These are phyloP conservation scores for Talaromyces proteolyticus DNA, from an alignment of 495 filamentous ascomycete genomes.

Conservation along the genomic window DNA sequence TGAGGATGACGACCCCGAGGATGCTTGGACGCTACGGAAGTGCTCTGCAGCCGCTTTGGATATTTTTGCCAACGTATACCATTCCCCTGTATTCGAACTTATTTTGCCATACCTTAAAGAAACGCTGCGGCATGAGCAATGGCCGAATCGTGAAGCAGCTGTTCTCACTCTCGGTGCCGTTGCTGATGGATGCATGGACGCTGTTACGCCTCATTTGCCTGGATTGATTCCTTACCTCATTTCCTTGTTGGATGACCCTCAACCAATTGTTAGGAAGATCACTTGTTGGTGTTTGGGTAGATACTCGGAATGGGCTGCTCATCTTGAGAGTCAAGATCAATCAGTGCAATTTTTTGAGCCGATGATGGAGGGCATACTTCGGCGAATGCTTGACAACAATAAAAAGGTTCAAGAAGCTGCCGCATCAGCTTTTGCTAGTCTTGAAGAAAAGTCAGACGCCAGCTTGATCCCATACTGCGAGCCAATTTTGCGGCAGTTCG, in stretches of 20 bases:
- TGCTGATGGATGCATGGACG: slow-evolving; percentile 88
- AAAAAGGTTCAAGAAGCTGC: slow-evolving; percentile 98
- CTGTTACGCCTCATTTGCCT: slow-evolving; percentile 84
- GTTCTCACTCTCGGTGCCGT: slow-evolving; percentile 94
- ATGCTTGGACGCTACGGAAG: slow-evolving; percentile 93
- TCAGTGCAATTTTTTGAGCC: slow-evolving; percentile 81
- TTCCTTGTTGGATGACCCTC: slow-evolving; percentile 73
- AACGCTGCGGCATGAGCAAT: slow-evolving; percentile 82
- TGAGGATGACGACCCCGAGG: slow-evolving; percentile 80
- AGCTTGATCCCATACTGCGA: slow-evolving; percentile 76
- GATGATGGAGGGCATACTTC: slow-evolving; percentile 95
- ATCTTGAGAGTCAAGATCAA: slow-evolving; percentile 57
- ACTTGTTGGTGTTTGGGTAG: slow-evolving; percentile 96
- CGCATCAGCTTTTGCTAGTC: slow-evolving; percentile 90
- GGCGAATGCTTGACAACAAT: slow-evolving; percentile 91
- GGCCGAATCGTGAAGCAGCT: slow-evolving; percentile 89
- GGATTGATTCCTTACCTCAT: slow-evolving; percentile 89
- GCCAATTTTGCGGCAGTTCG: slow-evolving; percentile 89
- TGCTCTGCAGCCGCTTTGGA: slow-evolving; percentile 96
- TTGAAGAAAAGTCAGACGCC: slow-evolving; percentile 88
- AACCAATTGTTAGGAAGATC: slow-evolving; percentile 94
- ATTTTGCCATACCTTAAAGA: slow-evolving; percentile 90
- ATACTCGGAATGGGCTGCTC: slow-evolving; percentile 90
- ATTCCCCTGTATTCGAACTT: slow-evolving; percentile 78
- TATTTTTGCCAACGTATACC: slow-evolving; percentile 87